Base-by-base conservation (phyloP, 306 rosid genomes). In the Acacia confusa region DNA sequence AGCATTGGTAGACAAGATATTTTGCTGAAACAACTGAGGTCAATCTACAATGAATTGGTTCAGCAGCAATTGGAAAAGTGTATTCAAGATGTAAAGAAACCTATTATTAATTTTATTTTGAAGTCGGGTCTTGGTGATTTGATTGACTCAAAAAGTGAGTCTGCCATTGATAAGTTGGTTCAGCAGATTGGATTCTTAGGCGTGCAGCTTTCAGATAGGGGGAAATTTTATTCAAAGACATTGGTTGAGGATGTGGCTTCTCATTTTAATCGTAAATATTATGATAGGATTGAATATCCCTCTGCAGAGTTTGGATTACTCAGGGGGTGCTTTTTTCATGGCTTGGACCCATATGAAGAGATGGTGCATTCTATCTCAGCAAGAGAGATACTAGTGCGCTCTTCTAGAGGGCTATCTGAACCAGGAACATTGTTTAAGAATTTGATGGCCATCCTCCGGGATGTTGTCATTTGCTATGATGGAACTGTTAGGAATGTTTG, bases 161-260 rank as follows among this genome's bases (percentile, higher is more conserved):
- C 97, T 1, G 90, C 98, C 38, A 72, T 87, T 43, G 91, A 87
- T 79, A 95, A 90, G 60, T 19, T 91, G 32, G 91, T 86, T 64
- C 99, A 95, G 79, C 99, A 95, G 70, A 89, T 93, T 79, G 99
- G 99, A 45, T 93, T 95, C 75, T 86, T 95, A 22, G 99, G 99
- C 43, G 70, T 86, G 69, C 99, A 95, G 73, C 91, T 95, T 58
- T 92, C 90, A 14, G 97, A 90, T 30, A 85, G 87, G 84, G 97
- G 98, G 60, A 90, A 85, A 32, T 91, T 95, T 83, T 95, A 95
- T 70, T 85, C 99, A 0, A 95, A 93, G 85, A 86, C 91, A 60
- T 85, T 95, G 84, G 85, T 89, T 60, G 99, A 93, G 75, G 99
- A 95, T 81, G 88, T 95, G 25, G 87, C 94, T 19, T 75, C 86